phyloP scores from a whole-genome alignment of 257 asterid genomes.

The Nicotiana knightiana region DNA sequence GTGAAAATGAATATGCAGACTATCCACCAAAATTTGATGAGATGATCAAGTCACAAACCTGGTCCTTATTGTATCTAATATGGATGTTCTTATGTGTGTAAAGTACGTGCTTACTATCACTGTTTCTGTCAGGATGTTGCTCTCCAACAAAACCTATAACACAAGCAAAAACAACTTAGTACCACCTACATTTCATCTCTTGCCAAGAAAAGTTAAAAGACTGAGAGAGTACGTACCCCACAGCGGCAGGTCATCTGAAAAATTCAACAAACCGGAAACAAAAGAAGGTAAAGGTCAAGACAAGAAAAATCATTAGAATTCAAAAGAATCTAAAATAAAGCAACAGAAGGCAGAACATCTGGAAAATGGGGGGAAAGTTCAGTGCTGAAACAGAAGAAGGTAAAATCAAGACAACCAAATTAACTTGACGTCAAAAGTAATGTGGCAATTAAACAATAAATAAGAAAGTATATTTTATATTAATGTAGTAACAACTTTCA shows the following conservation, averaged over 20 bases:
- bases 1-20: conserved; percentile 9
- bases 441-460: neutral
- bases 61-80: conserved; percentile 49
- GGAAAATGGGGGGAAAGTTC: neutral
- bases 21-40: neutral
- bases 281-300: conserved; percentile 18
- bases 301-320: neutral
- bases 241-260: conserved; percentile 89
- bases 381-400: neutral
- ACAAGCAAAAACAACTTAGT: neutral
- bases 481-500: neutral
- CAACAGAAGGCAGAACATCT: neutral
- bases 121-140: conserved; percentile 40
- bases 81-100: conserved; percentile 44
- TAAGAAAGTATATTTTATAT: neutral
- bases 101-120: conserved; percentile 45
- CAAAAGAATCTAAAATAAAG: neutral
- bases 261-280: conserved; percentile 20
- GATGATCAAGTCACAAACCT: conserved; percentile 26
- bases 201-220: neutral
- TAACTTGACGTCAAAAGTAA: neutral
- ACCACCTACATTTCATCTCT: neutral
- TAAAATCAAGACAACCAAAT: neutral
- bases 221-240: conserved; percentile 69
- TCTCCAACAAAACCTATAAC: conserved; percentile 49